Percentiles rank a stretch among this genome's conserved stretches.
Evolutionary conservation across 129 eudicot genomes (phyloP).

Genomic region (Flaveria linearis): DNA sequence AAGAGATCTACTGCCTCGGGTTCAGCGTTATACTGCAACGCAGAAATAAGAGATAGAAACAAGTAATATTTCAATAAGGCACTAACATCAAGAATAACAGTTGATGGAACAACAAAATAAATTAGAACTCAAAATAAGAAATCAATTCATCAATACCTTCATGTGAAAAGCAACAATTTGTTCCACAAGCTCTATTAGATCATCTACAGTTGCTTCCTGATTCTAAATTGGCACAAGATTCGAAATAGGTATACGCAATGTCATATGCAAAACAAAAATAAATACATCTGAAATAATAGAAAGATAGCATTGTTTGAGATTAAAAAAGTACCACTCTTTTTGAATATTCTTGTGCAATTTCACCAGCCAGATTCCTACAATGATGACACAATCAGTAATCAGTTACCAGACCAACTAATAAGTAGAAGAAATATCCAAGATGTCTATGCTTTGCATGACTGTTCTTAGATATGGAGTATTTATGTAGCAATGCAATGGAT

Average conservation of each 20-base stretch:
- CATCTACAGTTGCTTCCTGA: slow-evolving; percentile 67
- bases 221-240: slow-evolving; percentile 46
- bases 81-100: slow-evolving; percentile 15
- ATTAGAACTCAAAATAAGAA: not conserved
- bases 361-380: slow-evolving; percentile 88
- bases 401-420: slow-evolving; percentile 8
- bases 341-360: slow-evolving; percentile 71
- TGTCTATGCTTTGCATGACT: not conserved
- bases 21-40: slow-evolving; percentile 92
- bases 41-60: not conserved
- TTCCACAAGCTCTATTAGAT: slow-evolving; percentile 78
- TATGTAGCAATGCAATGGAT: not conserved
- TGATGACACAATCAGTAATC: slow-evolving; percentile 20
- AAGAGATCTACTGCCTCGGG: slow-evolving; percentile 97
- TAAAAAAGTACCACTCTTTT: slow-evolving; percentile 64
- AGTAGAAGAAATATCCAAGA: not conserved
- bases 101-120: not conserved
- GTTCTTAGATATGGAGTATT: not conserved
- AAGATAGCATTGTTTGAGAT: not conserved
- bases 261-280: not conserved
- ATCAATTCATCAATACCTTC: slow-evolving; percentile 58
- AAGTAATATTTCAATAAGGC: not conserved
- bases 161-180: slow-evolving; percentile 92
- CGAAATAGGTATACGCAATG: not conserved
- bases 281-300: not conserved